These are phyloP conservation scores for Limnanthes douglasii DNA, from an alignment of 345 rosid genomes.

Conservation along the genomic window DNA sequence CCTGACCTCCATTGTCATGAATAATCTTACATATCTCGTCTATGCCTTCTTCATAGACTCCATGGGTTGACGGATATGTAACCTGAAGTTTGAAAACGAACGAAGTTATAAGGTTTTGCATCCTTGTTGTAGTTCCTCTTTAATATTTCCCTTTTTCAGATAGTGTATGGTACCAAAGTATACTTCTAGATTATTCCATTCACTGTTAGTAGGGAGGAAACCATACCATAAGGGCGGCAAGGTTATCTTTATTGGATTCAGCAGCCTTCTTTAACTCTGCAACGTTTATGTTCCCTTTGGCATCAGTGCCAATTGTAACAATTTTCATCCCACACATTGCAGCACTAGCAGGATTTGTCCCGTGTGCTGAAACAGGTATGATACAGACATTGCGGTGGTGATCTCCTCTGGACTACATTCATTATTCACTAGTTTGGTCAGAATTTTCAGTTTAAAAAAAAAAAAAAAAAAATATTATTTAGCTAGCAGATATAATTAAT, in stretches of 20 bases:
- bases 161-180: no score
- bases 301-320: conserved; percentile 86
- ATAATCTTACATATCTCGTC: conserved; percentile 90
- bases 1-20: conserved; percentile 96
- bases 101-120: background rate
- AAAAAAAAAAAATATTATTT: no score
- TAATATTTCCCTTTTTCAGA: no score
- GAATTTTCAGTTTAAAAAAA: no score
- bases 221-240: conserved; percentile 80
- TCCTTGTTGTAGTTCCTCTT: no score
- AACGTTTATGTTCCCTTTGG: conserved; percentile 94
- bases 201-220: background rate
- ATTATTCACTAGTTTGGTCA: conserved; percentile 9
- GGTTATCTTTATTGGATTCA: conserved; percentile 72
- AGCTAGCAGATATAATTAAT: no score
- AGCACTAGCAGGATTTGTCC: conserved; percentile 99
- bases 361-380: conserved; percentile 98
- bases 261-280: conserved; percentile 86
- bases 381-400: conserved; percentile 94
- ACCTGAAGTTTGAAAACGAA: conserved; percentile 26
- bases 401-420: conserved; percentile 81
- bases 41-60: conserved; percentile 94
- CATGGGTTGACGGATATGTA: conserved; percentile 96
- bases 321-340: conserved; percentile 99
- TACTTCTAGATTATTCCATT: no score